A percentile compares a stretch with the other conserved stretches of the same genome.
These are phyloP conservation scores for Wickerhamiella dianesei DNA, from an alignment of 805 yeast genomes.

Conservation along the genomic window DNA sequence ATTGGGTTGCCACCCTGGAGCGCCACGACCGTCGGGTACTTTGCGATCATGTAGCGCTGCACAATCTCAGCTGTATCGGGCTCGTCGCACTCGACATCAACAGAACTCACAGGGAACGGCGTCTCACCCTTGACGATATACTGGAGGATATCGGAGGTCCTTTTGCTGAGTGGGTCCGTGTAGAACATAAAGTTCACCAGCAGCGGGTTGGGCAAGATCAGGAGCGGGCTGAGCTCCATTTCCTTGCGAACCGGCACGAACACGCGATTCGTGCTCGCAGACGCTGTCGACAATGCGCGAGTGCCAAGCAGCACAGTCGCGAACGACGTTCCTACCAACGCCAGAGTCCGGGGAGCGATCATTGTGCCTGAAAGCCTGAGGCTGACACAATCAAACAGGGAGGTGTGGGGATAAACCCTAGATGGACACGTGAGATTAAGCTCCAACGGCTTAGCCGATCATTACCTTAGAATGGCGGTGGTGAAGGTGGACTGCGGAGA, in stretches of 20 bases:
- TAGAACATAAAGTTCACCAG: slow-evolving; percentile 56
- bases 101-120: slow-evolving; percentile 43
- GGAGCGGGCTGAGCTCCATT: slow-evolving; percentile 44
- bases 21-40: slow-evolving; percentile 55
- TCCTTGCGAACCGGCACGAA: slow-evolving; percentile 43
- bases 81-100: slow-evolving; percentile 59
- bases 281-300: slow-evolving; percentile 11
- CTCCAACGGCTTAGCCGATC: no score
- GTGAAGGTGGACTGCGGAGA: no score
- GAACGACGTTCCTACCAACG: slow-evolving; percentile 13
- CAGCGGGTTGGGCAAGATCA: slow-evolving; percentile 42
- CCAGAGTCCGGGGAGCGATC: slow-evolving; percentile 11
- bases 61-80: slow-evolving; percentile 47
- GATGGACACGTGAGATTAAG: no score
- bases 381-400: no score
- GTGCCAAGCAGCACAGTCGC: slow-evolving; percentile 6
- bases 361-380: background rate
- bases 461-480: no score
- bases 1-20: slow-evolving; percentile 51
- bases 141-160: slow-evolving; percentile 49
- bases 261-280: slow-evolving; percentile 28
- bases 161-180: slow-evolving; percentile 50
- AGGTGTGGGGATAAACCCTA: no score
- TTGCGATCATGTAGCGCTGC: slow-evolving; percentile 40
- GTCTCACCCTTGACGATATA: slow-evolving; percentile 34